Percentiles rank a stretch among this genome's conserved stretches.
Conservation (phyloP, 1,139 yeast genomes). For the Candida anutae region DNA sequence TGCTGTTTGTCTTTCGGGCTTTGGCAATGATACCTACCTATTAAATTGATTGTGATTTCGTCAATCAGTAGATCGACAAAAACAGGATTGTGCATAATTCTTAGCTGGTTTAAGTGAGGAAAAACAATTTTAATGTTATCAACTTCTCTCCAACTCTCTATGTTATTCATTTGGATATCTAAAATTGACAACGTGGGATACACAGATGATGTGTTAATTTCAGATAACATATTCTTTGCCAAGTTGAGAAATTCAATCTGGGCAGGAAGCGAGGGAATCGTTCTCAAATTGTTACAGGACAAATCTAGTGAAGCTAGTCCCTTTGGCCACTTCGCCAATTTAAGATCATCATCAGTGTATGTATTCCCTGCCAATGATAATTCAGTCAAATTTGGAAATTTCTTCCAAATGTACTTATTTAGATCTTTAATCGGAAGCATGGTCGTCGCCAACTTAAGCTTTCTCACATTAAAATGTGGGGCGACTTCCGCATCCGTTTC, state of each 20-base stretch:
- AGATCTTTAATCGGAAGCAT: constrained; percentile 2
- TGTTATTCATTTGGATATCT: constrained; percentile 42
- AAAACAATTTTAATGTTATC: constrained; percentile 28
- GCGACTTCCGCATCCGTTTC: too few relatives aligned
- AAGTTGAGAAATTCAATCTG: constrained; percentile 5
- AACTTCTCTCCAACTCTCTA: constrained; percentile 40
- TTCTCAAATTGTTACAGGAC: constrained; percentile 33
- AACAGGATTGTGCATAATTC: constrained; percentile 49
- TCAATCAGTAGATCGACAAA: constrained; percentile 24
- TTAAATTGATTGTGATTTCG: constrained; percentile 30
- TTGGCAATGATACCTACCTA: constrained; percentile 40
- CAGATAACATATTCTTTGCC: constrained; percentile 19
- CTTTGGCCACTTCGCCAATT: constrained; percentile 3
- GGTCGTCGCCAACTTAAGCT: constrained; percentile 11
- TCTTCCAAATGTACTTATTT: constrained; percentile 12
- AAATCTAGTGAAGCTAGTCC: constrained; percentile 29
- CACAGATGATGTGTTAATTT: not conserved
- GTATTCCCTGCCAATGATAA: constrained; percentile 45
- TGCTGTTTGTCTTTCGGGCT: constrained; percentile 2
- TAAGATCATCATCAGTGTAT: constrained; percentile 18
- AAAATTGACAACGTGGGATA: constrained; percentile 15
- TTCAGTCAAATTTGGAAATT: constrained; percentile 37
- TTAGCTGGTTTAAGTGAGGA: constrained; percentile 34
- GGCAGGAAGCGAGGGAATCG: constrained; percentile 6
- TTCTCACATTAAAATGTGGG: too few relatives aligned